Base-by-base conservation (phyloP, 768 basidiomycete species). In the Hortiboletus campestris region DNA sequence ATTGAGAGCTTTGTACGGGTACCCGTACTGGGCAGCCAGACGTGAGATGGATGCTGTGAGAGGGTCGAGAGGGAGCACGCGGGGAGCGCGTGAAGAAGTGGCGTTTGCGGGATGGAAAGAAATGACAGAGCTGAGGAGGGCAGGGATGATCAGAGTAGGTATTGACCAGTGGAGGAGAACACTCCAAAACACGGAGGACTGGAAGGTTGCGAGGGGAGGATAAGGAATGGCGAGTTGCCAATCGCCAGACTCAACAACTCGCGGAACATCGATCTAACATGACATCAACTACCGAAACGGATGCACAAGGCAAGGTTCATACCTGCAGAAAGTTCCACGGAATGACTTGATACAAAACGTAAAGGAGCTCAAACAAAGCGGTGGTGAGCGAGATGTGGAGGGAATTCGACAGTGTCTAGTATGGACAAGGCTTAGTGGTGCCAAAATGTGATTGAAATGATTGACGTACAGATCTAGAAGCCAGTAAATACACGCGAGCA, bases 21-120 rank as follows among this genome's bases (percentile, higher is more conserved):
- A 87, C n/a, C 75, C 80, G 19, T 76, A 72, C 49, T 85, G 80
- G 4, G 77, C 78, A 19, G 85, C 87, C 43, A 89, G 72, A 19
- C 87, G 81, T 25, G 80, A 70, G 56, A 89, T 88, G 35, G 84
- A 78, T 2, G 83, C 82, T 0, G 85, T 84, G 44, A 89, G 75
- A 2, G 84, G 78, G 62, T 89, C 87, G 47, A 86, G 76, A 25
- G 75, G 57, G 29, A 68, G 43, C 1, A 61, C 52, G 41, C 56
- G 66, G 13, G 60, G 66, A 6, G 29, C 41, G n/a, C 71, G 70
- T 10, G 57, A 58, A 12, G 63, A 53, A 4, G 65, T 34, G 19
- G 64, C 55, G 32, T 71, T 71, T 25, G 76, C 64, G 1, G 82
- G 82, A 49, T 74, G 78, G 74, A 89, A 89, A 11, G 86, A 85